Evolutionary conservation across 2,329 filamentous ascomycete species (phyloP).

Genomic region (Whalleya microplaca): DNA sequence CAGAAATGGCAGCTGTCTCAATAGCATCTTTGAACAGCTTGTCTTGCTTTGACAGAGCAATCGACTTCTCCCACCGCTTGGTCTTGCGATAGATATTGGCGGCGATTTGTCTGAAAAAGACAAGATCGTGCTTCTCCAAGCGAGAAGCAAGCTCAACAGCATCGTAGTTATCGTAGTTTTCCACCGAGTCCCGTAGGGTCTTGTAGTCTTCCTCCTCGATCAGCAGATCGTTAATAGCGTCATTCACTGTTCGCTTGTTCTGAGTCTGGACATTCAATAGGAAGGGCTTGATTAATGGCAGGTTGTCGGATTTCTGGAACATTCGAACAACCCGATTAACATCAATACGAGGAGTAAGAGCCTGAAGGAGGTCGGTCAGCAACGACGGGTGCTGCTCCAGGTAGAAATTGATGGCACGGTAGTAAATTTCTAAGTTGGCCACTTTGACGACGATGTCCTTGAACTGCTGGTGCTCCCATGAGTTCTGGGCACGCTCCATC

Average conservation of each 20-base stretch:
- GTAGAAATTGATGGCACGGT: constrained; percentile 95
- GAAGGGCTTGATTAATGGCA: constrained; percentile 98
- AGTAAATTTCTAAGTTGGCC: constrained; percentile 98
- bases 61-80: constrained; percentile 99
- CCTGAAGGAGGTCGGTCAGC: constrained; percentile 92
- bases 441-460: constrained; percentile 99
- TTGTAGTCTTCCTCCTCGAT: constrained; percentile 99
- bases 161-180: constrained; percentile 99
- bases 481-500: constrained; percentile 96
- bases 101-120: constrained; percentile 99
- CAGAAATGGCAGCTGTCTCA: constrained; percentile 91
- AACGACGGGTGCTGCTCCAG: constrained; percentile 95
- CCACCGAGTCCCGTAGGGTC: constrained; percentile 93
- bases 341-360: constrained; percentile 89
- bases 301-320: constrained; percentile 98
- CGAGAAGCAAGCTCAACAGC: constrained; percentile 88
- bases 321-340: constrained; percentile 99
- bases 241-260: constrained; percentile 98
- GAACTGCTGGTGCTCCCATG: constrained; percentile 99
- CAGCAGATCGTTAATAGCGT: constrained; percentile 94
- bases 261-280: constrained; percentile 92
- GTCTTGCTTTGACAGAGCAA: constrained; percentile 96
- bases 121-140: constrained; percentile 94
- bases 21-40: constrained; percentile 99
- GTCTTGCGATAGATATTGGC: constrained; percentile 99